Percentiles rank a stretch among this genome's conserved stretches.
These are phyloP conservation scores for Globisporangium nagaii DNA, from an alignment of 352 stramenopile genomes.

Conservation along the genomic window DNA sequence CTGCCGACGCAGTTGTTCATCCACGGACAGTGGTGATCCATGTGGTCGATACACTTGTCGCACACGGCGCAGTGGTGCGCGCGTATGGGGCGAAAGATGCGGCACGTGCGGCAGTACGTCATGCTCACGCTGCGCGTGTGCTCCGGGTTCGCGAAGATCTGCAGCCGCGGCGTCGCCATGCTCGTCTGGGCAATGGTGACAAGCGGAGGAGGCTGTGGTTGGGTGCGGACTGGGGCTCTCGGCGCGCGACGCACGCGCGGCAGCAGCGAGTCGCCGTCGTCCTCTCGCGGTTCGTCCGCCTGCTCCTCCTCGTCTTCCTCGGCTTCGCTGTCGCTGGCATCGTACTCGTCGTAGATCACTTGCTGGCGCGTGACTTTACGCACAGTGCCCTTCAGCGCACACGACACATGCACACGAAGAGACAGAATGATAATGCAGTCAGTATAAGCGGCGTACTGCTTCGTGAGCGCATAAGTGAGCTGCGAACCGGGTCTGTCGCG, in stretches of 20 bases:
- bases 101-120: constrained; percentile 51
- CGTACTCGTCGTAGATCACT: constrained; percentile 3
- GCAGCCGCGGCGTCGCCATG: constrained; percentile 17
- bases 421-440: too few relatives aligned
- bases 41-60: constrained; percentile 90
- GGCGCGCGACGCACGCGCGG: constrained; percentile 17
- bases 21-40: constrained; percentile 98
- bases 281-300: background rate
- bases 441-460: too few relatives aligned
- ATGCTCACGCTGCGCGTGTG: background rate
- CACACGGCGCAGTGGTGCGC: constrained; percentile 79
- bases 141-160: constrained; percentile 19
- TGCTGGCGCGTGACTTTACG: background rate
- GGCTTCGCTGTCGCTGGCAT: constrained; percentile 13
- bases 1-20: constrained; percentile 97
- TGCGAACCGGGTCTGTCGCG: constrained; percentile 33
- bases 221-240: background rate
- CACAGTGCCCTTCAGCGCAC: constrained; percentile 1
- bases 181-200: background rate
- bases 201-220: background rate
- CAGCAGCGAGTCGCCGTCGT: constrained; percentile 10
- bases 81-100: constrained; percentile 41
- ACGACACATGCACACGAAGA: too few relatives aligned
- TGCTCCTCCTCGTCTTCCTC: constrained; percentile 11
- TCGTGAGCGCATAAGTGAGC: constrained; percentile 1